Conservation (phyloP, 2,329 filamentous ascomycete genomes). For the Cercospora citrullina region DNA sequence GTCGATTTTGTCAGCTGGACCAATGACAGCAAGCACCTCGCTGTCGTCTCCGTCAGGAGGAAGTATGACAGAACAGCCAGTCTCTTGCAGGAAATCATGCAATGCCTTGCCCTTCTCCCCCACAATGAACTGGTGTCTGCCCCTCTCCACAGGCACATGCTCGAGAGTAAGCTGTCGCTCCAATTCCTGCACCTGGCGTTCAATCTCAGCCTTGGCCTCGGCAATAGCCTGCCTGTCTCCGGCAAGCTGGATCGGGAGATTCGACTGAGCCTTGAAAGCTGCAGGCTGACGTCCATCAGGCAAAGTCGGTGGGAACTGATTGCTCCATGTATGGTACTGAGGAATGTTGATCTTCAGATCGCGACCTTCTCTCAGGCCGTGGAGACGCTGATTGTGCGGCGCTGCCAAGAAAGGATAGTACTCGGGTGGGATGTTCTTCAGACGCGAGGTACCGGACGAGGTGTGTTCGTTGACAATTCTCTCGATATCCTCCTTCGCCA, state of each 20-base stretch:
- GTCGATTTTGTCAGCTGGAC: conserved; percentile 67
- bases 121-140: conserved; percentile 92
- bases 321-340: conserved; percentile 71
- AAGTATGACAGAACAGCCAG: conserved; percentile 84
- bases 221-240: conserved; percentile 84
- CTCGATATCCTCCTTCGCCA: conserved; percentile 79
- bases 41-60: conserved; percentile 74
- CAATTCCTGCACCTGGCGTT: conserved; percentile 74
- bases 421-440: conserved; percentile 83
- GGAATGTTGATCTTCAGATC: conserved; percentile 83
- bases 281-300: conserved; percentile 65
- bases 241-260: conserved; percentile 78
- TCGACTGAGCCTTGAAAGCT: conserved; percentile 68
- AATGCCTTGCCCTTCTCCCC: conserved; percentile 77
- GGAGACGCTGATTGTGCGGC: conserved; percentile 66
- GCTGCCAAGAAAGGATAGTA: conserved; percentile 96
- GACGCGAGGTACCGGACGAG: conserved; percentile 75
- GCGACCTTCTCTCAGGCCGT: conserved; percentile 68
- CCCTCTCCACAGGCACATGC: conserved; percentile 78
- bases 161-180: conserved; percentile 73
- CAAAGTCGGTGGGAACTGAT: conserved; percentile 65
- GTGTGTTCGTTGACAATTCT: conserved; percentile 85
- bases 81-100: conserved; percentile 85
- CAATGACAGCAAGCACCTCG: conserved; percentile 81
- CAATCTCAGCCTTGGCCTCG: conserved; percentile 75